phyloP scores from a whole-genome alignment of 768 basidiomycete species.

The Lactifluus piperatus region DNA sequence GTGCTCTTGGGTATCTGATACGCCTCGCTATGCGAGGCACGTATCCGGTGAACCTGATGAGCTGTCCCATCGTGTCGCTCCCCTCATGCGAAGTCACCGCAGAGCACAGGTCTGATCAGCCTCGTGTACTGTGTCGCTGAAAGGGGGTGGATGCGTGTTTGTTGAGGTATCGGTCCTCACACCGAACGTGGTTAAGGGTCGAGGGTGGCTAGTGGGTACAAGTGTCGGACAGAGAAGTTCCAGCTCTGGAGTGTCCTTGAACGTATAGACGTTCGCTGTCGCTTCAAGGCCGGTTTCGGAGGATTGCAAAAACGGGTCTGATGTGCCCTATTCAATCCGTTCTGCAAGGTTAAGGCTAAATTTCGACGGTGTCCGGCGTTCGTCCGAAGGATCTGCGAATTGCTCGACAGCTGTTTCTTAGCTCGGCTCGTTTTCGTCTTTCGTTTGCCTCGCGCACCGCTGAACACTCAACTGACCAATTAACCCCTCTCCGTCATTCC shows the following conservation, averaged over 20 bases:
- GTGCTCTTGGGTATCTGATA: constrained; percentile 4
- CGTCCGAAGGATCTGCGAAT: constrained; percentile 14
- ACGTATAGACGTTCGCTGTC: constrained; percentile 17
- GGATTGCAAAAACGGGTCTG: constrained; percentile 9
- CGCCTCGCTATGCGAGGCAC: neutral
- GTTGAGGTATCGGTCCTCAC: neutral
- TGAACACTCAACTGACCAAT: constrained; percentile 32
- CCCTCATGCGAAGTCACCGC: constrained; percentile 7
- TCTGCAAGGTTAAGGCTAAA: constrained; percentile 16
- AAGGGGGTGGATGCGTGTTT: neutral
- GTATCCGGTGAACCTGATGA: constrained; percentile 4
- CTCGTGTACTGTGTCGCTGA: constrained; percentile 9
- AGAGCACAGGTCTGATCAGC: constrained; percentile 14
- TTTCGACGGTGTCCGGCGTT: constrained; percentile 11
- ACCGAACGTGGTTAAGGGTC: constrained; percentile 7
- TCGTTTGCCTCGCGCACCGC: constrained; percentile 25
- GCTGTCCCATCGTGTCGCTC: neutral
- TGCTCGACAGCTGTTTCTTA: constrained; percentile 16
- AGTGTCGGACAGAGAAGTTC: constrained; percentile 19
- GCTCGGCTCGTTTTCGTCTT: constrained; percentile 22
- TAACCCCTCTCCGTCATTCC: constrained; percentile 26
- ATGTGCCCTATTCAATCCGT: constrained; percentile 5
- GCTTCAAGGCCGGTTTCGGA: constrained; percentile 15
- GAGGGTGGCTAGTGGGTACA: constrained; percentile 11
- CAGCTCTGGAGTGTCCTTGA: constrained; percentile 16